Base-by-base conservation (phyloP, 73 alveolate species). In the Paramecium sexaurelia region DNA sequence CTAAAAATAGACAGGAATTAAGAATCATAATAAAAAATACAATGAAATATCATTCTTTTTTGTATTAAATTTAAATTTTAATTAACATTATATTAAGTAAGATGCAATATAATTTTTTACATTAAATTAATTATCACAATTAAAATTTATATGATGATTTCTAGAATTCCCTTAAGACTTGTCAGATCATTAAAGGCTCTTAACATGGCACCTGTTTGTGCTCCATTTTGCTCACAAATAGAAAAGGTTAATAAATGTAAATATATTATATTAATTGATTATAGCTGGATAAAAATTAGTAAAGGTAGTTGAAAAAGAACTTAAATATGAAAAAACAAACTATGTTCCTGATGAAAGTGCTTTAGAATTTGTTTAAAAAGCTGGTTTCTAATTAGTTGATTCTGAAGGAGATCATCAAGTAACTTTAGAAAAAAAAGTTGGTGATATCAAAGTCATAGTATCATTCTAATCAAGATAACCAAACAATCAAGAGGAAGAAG, bases 401-500 rank as follows among this genome's bases (percentile, higher is more conserved):
- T 29, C 39, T 66, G 93, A 86, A 56, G 43, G 51, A 11, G 83
- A 71, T 57, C 51, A 61, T 10, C 17, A 36, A 32, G 33, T 86
- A 24, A 85, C 68, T 56, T 86, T 86, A 22, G 73, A 33, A 41
- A 86, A 86, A 61, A 67, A 33, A n/a, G 61, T 75, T 17, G 93
- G 93, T 22, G 86, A 86, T 39, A 51, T 61, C 9, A 55, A 86
- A 75, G 33, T 86, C 41, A 24, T 61, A 22, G 71, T 86, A 7
- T 20, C 20, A n/a, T 86, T 86, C 93, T 22, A 86, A 86, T 86
- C 78, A 19, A 86, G 93, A 86, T 67, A 51, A 36, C 93, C 93
- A 73, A 73, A 73, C 55, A 68, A 36, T 56, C 27, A 86, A 22
- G 36, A 86, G 26, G 40, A 75, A 33, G 93, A 86, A 27, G 86